Evolutionary conservation across 2,329 filamentous ascomycete genomes (phyloP).

Genomic region (Nothopassalora personata): DNA sequence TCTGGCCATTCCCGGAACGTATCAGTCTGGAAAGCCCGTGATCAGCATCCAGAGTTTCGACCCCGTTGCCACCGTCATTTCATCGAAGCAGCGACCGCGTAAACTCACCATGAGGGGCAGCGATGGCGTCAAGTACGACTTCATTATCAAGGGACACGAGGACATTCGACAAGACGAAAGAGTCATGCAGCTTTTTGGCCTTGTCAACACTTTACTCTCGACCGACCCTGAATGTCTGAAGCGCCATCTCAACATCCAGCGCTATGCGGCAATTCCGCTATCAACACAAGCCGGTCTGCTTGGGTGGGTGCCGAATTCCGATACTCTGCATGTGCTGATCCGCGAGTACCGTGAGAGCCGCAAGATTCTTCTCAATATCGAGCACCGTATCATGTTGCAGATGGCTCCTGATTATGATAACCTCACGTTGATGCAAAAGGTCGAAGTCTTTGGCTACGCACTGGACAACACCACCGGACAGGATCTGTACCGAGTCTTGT

Average conservation of each 20-base stretch:
- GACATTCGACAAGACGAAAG: constrained; percentile 98
- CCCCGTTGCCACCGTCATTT: constrained; percentile 82
- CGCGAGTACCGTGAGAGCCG: constrained; percentile 94
- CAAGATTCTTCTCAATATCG: constrained; percentile 97
- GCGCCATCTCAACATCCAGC: constrained; percentile 90
- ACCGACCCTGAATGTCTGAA: constrained; percentile 97
- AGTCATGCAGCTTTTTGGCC: constrained; percentile 97
- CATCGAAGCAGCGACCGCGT: constrained; percentile 90
- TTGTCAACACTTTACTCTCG: constrained; percentile 90
- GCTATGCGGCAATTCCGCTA: constrained; percentile 92
- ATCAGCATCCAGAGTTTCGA: constrained; percentile 88
- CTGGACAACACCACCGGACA: constrained; percentile 99
- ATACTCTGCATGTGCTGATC: constrained; percentile 94
- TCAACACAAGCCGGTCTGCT: constrained; percentile 94
- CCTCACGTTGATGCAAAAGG: constrained; percentile 98
- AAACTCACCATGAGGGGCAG: constrained; percentile 85
- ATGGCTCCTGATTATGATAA: constrained; percentile 99
- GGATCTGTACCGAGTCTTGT: constrained; percentile 93
- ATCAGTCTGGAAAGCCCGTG: constrained; percentile 72
- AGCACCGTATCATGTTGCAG: constrained; percentile 98
- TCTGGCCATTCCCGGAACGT: constrained; percentile 92
- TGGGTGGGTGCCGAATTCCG: constrained; percentile 95
- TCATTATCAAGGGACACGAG: constrained; percentile 95
- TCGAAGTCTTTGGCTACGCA: constrained; percentile 98
- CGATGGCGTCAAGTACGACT: constrained; percentile 81